A percentile compares a stretch with the other conserved stretches of the same genome.
Evolutionary conservation across 1,139 yeast species (phyloP).

Genomic region (Sugiyamaella castrensis): DNA sequence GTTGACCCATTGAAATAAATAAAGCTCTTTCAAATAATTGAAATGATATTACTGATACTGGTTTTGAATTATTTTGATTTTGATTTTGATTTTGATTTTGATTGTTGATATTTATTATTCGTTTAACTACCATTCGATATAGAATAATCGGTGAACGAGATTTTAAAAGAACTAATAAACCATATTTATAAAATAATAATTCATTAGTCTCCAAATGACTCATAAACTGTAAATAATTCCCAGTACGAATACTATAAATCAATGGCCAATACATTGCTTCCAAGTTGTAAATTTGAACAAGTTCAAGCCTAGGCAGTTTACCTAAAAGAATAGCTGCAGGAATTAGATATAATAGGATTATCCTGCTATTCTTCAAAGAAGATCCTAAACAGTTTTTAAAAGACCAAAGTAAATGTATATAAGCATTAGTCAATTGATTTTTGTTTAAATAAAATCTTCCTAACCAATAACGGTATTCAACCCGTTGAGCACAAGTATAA

Average conservation of each 20-base stretch:
- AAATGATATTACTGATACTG: constrained; percentile 25
- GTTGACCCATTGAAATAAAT: constrained; percentile 15
- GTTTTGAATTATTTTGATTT: constrained; percentile 5
- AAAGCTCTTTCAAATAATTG: constrained; percentile 25
- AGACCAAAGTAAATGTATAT: constrained; percentile 62
- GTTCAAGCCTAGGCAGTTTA: constrained; percentile 30
- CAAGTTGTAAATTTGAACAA: constrained; percentile 29
- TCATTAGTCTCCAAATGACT: constrained; percentile 30
- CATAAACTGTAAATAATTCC: constrained; percentile 30
- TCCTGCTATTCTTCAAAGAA: constrained; percentile 38
- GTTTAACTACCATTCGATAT: constrained; percentile 32
- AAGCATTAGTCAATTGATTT: constrained; percentile 55
- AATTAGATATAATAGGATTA: constrained; percentile 50
- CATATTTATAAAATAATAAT: constrained; percentile 29
- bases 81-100: constrained; percentile 11
- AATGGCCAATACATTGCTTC: constrained; percentile 32
- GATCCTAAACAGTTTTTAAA: constrained; percentile 44
- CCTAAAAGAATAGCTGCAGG: constrained; percentile 48
- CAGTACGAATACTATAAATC: constrained; percentile 28
- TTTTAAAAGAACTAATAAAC: constrained; percentile 32
- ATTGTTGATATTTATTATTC: constrained; percentile 18
- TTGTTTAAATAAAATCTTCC: constrained; percentile 65
- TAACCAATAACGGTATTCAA: constrained; percentile 65
- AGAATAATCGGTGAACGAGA: constrained; percentile 31
- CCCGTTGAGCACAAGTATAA: constrained; percentile 52